phyloP scores from a whole-genome alignment of 208 protist species.

The Crithidia sp. region DNA sequence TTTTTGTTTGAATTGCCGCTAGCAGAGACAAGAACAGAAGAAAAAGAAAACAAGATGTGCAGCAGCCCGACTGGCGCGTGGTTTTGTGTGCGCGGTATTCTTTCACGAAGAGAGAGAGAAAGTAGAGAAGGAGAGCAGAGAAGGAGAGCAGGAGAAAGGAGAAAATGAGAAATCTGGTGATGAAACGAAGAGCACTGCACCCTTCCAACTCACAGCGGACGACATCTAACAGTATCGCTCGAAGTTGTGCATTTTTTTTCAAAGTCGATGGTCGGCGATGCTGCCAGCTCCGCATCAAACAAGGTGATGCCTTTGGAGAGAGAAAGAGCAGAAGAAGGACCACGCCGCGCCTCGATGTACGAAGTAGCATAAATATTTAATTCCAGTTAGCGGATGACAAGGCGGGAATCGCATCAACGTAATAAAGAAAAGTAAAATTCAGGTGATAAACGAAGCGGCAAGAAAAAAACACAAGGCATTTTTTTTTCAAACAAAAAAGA shows the following conservation, averaged over 20 bases:
- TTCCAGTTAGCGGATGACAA: too few relatives aligned
- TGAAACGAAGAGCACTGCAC: background rate
- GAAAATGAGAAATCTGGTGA: background rate
- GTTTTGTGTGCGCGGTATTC: background rate
- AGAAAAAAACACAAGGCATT: background rate
- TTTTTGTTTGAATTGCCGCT: background rate
- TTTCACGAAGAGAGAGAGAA: background rate
- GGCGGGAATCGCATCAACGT: too few relatives aligned
- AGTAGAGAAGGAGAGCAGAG: background rate
- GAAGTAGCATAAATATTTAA: too few relatives aligned
- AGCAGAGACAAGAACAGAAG: background rate
- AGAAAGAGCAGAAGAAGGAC: too few relatives aligned
- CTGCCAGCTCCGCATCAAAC: too few relatives aligned
- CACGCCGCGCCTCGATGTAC: too few relatives aligned
- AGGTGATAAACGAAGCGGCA: background rate
- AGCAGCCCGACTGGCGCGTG: too few relatives aligned
- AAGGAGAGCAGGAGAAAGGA: background rate
- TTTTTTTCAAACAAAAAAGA: constrained; percentile 14
- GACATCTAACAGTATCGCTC: too few relatives aligned
- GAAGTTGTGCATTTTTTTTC: too few relatives aligned
- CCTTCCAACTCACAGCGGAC: too few relatives aligned
- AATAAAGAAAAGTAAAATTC: constrained; percentile 10
- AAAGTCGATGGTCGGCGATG: too few relatives aligned
- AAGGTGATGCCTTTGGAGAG: too few relatives aligned
- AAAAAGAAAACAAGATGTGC: background rate